Percentiles rank a stretch among this genome's conserved stretches.
Evolutionary conservation across 192 early-diverging fungal species (phyloP).

Genomic region (Backusella mclennaniae): DNA sequence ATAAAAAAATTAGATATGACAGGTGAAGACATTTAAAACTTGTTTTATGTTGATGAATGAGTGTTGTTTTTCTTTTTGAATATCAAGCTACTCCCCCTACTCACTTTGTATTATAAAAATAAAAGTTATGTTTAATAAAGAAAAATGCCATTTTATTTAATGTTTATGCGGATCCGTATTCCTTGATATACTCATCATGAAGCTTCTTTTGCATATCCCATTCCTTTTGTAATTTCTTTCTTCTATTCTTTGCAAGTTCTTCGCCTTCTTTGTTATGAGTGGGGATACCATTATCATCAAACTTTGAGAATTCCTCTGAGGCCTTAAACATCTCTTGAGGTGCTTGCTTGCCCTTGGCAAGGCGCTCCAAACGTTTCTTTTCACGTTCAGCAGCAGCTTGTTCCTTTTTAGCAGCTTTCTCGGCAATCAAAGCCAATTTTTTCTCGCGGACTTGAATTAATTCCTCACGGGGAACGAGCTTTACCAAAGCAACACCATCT

Average conservation of each 20-base stretch:
- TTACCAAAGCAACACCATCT: constrained; percentile 91
- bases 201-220: constrained; percentile 85
- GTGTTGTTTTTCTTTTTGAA: too few species aligned
- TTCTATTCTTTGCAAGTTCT: constrained; percentile 77
- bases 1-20: too few species aligned
- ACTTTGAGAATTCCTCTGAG: constrained; percentile 64
- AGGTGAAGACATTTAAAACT: too few species aligned
- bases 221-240: constrained; percentile 90
- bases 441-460: constrained; percentile 62
- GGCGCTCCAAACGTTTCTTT: constrained; percentile 61
- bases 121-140: too few species aligned
- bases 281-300: constrained; percentile 87
- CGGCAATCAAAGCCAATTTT: constrained; percentile 63
- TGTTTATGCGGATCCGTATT: constrained; percentile 1
- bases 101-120: not conserved
- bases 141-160: not conserved
- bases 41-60: too few species aligned
- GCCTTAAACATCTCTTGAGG: constrained; percentile 83
- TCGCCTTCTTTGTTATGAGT: constrained; percentile 80
- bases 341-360: constrained; percentile 76
- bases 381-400: constrained; percentile 57
- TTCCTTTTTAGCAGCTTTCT: constrained; percentile 62
- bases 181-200: constrained; percentile 77
- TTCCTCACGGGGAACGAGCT: constrained; percentile 79
- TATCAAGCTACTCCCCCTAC: not conserved